Evolutionary conservation across 2,329 filamentous ascomycete genomes (phyloP).

Genomic region (Ceratocystiopsis brevicomis): DNA sequence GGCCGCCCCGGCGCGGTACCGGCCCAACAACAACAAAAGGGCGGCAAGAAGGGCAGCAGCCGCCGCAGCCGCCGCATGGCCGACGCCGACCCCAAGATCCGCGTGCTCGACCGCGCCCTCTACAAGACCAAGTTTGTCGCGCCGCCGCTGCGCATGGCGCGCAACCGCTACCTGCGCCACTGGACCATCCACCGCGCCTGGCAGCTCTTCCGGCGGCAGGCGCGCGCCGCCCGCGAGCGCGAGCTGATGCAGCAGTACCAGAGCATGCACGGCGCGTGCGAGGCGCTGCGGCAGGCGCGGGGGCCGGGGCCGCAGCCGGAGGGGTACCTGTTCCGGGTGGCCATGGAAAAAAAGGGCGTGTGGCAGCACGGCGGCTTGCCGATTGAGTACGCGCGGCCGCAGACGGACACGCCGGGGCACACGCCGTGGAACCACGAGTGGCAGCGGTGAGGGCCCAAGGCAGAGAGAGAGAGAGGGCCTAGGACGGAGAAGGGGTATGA

Average conservation of each 20-base stretch:
- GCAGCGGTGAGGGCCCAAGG: no score
- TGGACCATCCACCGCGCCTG: slow-evolving; percentile 98
- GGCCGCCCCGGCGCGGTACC: no score
- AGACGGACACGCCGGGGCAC: slow-evolving; percentile 64
- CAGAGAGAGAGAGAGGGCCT: no score
- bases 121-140: slow-evolving; percentile 19
- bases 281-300: slow-evolving; percentile 50
- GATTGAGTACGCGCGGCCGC: slow-evolving; percentile 73
- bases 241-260: slow-evolving; percentile 67
- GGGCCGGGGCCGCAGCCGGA: slow-evolving; percentile 38
- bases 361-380: slow-evolving; percentile 57
- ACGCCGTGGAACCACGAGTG: slow-evolving; percentile 88
- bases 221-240: slow-evolving; percentile 41
- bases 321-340: slow-evolving; percentile 65
- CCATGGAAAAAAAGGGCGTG: slow-evolving; percentile 79
- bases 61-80: not conserved
- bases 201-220: slow-evolving; percentile 58
- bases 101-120: slow-evolving; percentile 16
- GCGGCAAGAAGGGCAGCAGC: no score
- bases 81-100: slow-evolving; percentile 16
- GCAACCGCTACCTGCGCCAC: slow-evolving; percentile 74
- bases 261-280: slow-evolving; percentile 68
- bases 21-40: no score
- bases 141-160: slow-evolving; percentile 68
- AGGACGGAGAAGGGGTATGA: no score